Conservation (phyloP, 495 filamentous ascomycete genomes). For the Neurospora tetraspora region DNA sequence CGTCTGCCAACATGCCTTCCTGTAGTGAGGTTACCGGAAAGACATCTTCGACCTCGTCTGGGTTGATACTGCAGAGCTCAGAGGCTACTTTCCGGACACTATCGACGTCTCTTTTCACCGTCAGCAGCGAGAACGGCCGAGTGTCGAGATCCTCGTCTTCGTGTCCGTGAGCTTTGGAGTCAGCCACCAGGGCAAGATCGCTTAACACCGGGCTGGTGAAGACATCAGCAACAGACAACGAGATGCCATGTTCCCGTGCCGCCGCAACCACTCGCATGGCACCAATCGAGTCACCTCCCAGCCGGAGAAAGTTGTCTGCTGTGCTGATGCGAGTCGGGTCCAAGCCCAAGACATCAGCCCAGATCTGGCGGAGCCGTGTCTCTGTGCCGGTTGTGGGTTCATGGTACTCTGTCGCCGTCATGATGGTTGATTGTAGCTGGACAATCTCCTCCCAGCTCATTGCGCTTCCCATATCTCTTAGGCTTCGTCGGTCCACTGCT, state of each 20-base stretch:
- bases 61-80: conserved; percentile 31
- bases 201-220: conserved; percentile 27
- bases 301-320: conserved; percentile 43
- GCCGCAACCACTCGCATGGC: conserved; percentile 58
- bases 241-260: conserved; percentile 37
- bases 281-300: conserved; percentile 58
- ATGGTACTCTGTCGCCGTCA: not conserved
- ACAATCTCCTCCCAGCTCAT: not conserved
- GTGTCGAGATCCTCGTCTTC: not conserved
- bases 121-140: conserved; percentile 24
- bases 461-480: not conserved
- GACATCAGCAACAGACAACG: conserved; percentile 42
- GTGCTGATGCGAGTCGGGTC: conserved; percentile 25
- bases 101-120: conserved; percentile 18
- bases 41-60: conserved; percentile 40
- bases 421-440: not conserved
- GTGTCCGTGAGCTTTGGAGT: not conserved
- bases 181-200: conserved; percentile 12
- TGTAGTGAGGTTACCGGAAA: conserved; percentile 51
- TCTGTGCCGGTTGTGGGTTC: conserved; percentile 8
- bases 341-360: conserved; percentile 17
- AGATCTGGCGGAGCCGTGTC: conserved; percentile 12
- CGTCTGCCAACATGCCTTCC: conserved; percentile 25
- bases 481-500: not conserved
- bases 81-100: not conserved